Base-by-base conservation (phyloP, 192 early-diverging fungal species). In the Linnemannia exigua region DNA sequence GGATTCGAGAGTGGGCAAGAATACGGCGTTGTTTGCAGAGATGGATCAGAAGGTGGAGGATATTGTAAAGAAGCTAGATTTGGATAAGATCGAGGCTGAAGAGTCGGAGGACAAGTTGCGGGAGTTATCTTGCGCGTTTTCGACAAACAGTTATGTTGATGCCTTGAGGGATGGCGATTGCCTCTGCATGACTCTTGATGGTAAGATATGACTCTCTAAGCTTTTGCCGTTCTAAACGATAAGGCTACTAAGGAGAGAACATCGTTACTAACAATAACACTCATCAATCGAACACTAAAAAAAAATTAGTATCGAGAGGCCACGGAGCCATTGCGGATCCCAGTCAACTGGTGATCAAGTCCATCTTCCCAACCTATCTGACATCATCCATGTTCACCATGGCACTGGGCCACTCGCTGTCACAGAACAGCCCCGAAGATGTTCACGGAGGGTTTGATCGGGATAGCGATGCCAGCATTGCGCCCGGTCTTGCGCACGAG, bases 391-490 rank as follows among this genome's bases (percentile, higher is more conserved):
- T 87, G 71, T 89, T 89, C 63, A 87, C 87, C 16, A 67, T 79
- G 67, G 82, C 88, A 11, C 33, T 89, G 22, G 75, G 67, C 38
- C 84, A 86, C 71, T 83, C 88, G 0, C 68, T 89, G 5, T 25
- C 75, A 0, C 54, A 51, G 35, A 70, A 69, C n/a, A 47, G 19
- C 35, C 82, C 79, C 3, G 82, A 89, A 72, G 67, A 82, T 33
- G 86, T 89, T 16, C 88, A 89, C 67, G 88, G 88, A 68, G 88
- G 88, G 14, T 89, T 89, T 69, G 63, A 82, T 52, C 44, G 67
- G 1, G 36, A 76, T 11, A 74, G 58, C 33, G 67, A 68, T 25
- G 88, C 88, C 20, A 89, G 82, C 46, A 81, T 88, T 35, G 76
- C 84, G 16, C 67, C 87, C 33, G 88, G 88, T 63, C 20, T 89